These are phyloP conservation scores for Phytophthora macrochlamydospora DNA, from an alignment of 352 stramenopile species.

Conservation along the genomic window DNA sequence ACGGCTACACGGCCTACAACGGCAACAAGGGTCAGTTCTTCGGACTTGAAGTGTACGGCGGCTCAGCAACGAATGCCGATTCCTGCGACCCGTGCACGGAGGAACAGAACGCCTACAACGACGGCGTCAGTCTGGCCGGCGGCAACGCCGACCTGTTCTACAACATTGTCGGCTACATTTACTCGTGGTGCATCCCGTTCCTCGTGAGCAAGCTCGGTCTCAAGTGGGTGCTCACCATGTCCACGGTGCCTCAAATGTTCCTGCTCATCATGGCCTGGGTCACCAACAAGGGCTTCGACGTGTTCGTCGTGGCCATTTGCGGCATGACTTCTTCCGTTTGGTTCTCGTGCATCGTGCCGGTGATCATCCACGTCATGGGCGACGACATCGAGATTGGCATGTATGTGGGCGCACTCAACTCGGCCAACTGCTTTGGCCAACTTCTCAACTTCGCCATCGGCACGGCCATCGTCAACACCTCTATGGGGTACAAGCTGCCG, in stretches of 20 bases:
- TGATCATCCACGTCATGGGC: background rate
- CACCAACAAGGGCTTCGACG: background rate
- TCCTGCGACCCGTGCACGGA: background rate
- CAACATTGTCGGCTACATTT: background rate
- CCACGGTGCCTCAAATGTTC: background rate
- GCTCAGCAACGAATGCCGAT: background rate
- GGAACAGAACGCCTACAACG: background rate
- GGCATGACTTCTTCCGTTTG: background rate
- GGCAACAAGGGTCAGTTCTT: background rate
- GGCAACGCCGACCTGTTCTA: background rate
- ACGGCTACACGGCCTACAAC: background rate
- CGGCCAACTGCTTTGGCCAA: background rate
- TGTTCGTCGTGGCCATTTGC: background rate
- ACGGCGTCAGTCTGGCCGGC: background rate
- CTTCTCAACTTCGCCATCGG: background rate
- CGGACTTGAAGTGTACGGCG: background rate
- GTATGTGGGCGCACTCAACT: background rate
- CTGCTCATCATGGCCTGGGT: background rate
- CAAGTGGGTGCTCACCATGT: background rate
- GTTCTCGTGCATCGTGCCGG: background rate
- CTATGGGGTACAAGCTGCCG: background rate
- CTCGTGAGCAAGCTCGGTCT: background rate
- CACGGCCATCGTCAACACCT: background rate
- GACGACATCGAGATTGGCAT: background rate
- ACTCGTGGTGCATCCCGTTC: background rate